phyloP scores from a whole-genome alignment of 495 filamentous ascomycete genomes.

The Aspergillus biplanus region DNA sequence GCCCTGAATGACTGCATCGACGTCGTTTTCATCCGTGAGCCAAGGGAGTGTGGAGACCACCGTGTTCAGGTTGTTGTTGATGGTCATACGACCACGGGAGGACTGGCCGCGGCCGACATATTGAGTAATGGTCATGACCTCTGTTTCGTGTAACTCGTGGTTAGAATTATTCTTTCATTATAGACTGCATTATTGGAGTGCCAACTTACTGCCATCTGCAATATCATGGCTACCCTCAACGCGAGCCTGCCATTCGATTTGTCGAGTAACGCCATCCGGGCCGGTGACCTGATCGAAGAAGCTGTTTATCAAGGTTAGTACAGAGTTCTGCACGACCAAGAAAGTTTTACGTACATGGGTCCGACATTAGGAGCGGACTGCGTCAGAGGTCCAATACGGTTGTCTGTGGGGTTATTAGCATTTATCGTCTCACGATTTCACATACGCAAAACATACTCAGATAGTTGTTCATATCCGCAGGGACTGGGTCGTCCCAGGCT shows the following conservation, averaged over 20 bases:
- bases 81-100: slow-evolving; percentile 22
- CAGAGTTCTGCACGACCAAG: background rate
- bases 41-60: slow-evolving; percentile 21
- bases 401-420: slow-evolving; percentile 8
- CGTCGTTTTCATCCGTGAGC: slow-evolving; percentile 19
- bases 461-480: slow-evolving; percentile 18
- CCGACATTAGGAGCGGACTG: slow-evolving; percentile 26
- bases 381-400: slow-evolving; percentile 20
- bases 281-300: slow-evolving; percentile 27
- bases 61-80: slow-evolving; percentile 20
- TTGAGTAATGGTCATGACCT: slow-evolving; percentile 21
- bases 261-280: slow-evolving; percentile 17
- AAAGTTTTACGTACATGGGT: slow-evolving; percentile 17
- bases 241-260: slow-evolving; percentile 23
- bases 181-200: background rate
- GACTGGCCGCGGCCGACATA: slow-evolving; percentile 24
- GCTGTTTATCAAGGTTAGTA: slow-evolving; percentile 7
- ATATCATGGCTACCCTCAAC: slow-evolving; percentile 20
- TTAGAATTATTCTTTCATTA: background rate
- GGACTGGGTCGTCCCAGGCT: slow-evolving; percentile 20
- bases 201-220: slow-evolving; percentile 19
- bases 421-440: no score
- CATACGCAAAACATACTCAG: slow-evolving; percentile 6
- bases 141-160: slow-evolving; percentile 7
- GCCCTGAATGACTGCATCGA: slow-evolving; percentile 22